These are phyloP conservation scores for Dimargaris xerosporica DNA, from an alignment of 192 early-diverging fungal genomes.

Conservation along the genomic window DNA sequence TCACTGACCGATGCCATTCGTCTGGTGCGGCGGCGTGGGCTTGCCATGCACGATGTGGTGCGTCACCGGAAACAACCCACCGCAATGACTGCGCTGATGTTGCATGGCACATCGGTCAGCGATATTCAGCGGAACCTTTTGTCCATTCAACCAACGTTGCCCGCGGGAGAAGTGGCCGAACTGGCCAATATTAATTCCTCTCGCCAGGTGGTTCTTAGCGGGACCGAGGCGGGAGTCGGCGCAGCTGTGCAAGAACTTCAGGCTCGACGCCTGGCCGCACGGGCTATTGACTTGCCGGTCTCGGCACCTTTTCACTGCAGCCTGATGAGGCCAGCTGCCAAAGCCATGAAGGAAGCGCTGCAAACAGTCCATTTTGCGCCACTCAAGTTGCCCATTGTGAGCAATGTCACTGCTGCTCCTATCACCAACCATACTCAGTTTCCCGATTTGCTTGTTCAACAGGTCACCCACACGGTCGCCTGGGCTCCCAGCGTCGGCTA, in stretches of 20 bases:
- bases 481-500: conserved; percentile 78
- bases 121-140: conserved; percentile 39
- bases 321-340: conserved; percentile 76
- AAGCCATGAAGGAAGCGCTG: conserved; percentile 55
- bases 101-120: conserved; percentile 51
- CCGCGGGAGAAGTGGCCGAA: conserved; percentile 55
- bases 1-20: conserved; percentile 66
- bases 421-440: conserved; percentile 45
- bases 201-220: conserved; percentile 80
- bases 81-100: conserved; percentile 79
- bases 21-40: conserved; percentile 72
- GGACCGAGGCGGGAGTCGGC: conserved; percentile 73
- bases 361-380: conserved; percentile 47
- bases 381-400: conserved; percentile 72
- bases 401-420: conserved; percentile 80
- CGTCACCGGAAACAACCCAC: conserved; percentile 45
- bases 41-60: conserved; percentile 70
- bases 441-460: conserved; percentile 46
- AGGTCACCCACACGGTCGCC: conserved; percentile 73
- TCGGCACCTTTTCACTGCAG: conserved; percentile 95
- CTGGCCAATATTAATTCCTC: conserved; percentile 79
- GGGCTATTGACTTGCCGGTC: conserved; percentile 78
- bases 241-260: conserved; percentile 69
- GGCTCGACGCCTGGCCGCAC: conserved; percentile 61
- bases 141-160: conserved; percentile 20